Evolutionary conservation across 306 rosid species (phyloP), one percentile per base, ranked within the genome.

Genomic region (Cucurbita moschata): DNA sequence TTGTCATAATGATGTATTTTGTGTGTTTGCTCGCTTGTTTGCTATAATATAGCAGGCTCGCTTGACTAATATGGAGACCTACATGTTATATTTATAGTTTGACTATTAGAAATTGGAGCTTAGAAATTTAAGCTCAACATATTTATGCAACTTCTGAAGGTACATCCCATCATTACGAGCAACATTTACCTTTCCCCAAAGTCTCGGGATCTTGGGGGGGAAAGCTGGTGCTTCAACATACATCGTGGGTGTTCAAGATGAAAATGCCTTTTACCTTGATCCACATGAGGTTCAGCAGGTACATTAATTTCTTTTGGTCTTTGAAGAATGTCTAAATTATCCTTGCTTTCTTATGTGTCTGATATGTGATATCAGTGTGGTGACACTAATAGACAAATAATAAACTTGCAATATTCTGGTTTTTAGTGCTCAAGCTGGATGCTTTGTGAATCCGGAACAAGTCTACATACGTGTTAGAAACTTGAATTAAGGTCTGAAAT

Each of bases 181-280:
- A 75, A 94, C 95, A 42, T 91, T 91, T 75, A 87, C 86, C 43
- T 94, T 89, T 84, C 92, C 97, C 44, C 99, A 94, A 73, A 91
- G 99, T 81, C 90, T 94, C 35, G 99, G 99, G 70, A 91, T 94
- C 76, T 84, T 94, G 87, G 99, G 99, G 42, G 97, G 99, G 50
- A 94, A 79, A 76, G 88, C 97, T 55, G 96, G 99, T 75, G 91
- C 88, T 46, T 94, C 99, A 55, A 94, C 99, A 18, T 94, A 94
- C 75, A 87, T 94, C 35, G 79, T 94, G 39, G 99, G 99, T 40
- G 90, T 87, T 63, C 99, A 94, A 77, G 91, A 81, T 83, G 97
- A 85, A n/a, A 89, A 89, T 76, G 96, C 90, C 50, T 76, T 91
- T 74, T 94, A 87, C 88, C 99, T 94, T 86, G 99, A 94, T 81